Evolutionary conservation across 2,329 filamentous ascomycete species (phyloP), one percentile per base, ranked within the genome.

Genomic region (Fusarium irregulare): DNA sequence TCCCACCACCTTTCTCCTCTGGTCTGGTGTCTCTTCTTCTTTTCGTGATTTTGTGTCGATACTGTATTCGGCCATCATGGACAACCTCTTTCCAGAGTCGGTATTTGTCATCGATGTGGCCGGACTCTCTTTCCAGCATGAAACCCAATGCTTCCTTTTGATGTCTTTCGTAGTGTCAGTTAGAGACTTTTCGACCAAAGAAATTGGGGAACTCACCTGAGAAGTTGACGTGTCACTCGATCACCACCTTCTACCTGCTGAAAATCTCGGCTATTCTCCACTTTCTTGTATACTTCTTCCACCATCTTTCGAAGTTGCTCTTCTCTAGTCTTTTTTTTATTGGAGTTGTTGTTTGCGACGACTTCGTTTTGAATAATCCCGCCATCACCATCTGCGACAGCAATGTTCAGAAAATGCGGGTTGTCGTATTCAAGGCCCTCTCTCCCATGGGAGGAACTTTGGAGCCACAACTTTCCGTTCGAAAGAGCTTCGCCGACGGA

Each of bases 241-340:
- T 57, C 59, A 0, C 61, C 59, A 21, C 61, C 61, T 46, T 64
- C 61, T 4, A 64, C 44, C 11, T 58, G 23, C 5, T 64, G 49
- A 0, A 64, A 7, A 4, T 64, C 50, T 2, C 60, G 44, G 4
- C 18, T 64, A 7, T 64, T 64, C 11, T 64, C 61, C 1, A 64
- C 61, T 2, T 60, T 62, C 1, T 64, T 58, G 11, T 64, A 64
- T 1, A 64, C 25, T 0, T 64, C 61, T 2, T 64, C 37, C 1
- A 64, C 61, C 61, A 64, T 64, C 12, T 50, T 64, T 21, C 50
- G 37, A 16, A 64, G 61, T 16, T 58, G 50, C 4, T 64, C 59
- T 4, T 64, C 61, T 21, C 61, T 48, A 6, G 30, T 58, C 6
- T 49, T n/a, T 6, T 28, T 64, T 10, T 41, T 50, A 0, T 8